Evolutionary conservation across 1,284 basidiomycete species (phyloP), one percentile per base, ranked within the genome.

Genomic region (Ganoderma resinaceum): DNA sequence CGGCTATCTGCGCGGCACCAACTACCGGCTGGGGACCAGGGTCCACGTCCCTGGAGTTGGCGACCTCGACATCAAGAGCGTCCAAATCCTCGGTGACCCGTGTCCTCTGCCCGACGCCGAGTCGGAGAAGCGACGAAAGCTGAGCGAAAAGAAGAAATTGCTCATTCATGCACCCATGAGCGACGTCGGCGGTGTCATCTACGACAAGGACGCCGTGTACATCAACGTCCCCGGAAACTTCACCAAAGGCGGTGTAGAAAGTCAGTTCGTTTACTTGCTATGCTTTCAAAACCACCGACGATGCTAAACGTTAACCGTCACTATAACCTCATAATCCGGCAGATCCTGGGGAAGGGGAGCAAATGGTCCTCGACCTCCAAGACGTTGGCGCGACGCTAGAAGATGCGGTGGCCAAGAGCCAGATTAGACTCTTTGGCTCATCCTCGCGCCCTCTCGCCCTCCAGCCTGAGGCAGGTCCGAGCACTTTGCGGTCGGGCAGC

Each of bases 141-240:
- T 99, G 78, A 97, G 94, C 74, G 97, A 99, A 80, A 98, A 98
- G 85, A 95, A 94, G 79, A 98, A 95, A 79, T 78, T 94, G 35
- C 83, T 98, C 4, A 91, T 99, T 8, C 96, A 99, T 80, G 98
- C 98, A 8, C 98, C 98, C 0, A 99, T 99, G 97, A 97, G 95
- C 78, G 97, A 98, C 77, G 93, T 99, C 2, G 97, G 97, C 26
- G 98, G 97, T 9, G 91, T 99, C 70, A 91, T 95, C 83, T 99
- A 98, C 78, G 98, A 99, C 84, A 99, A 99, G 80, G 98, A 99
- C 77, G 96, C 97, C 0, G 97, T 99, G 2, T 99, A 95, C 85
- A 94, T 99, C 75, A 99, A 98, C 77, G 97, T 99, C 3, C 95
- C 95, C 3, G 98, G 98, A 1, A 96, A 88, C 77, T 99, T 99